Evolutionary conservation across 306 rosid species (phyloP).

Genomic region (Malus asiatica): DNA sequence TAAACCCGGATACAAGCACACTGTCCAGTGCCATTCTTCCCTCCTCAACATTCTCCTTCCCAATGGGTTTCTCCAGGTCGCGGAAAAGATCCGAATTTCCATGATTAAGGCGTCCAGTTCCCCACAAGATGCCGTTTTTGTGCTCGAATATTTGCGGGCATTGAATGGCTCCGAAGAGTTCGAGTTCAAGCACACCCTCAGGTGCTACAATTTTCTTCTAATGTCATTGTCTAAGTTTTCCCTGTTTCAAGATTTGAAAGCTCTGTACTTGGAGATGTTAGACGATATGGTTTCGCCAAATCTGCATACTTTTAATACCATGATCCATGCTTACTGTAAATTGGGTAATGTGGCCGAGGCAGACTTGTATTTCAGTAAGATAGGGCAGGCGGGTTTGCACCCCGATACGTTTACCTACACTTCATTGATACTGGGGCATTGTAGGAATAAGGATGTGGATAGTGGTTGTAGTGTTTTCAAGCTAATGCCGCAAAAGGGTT

Average conservation of each 20-base stretch:
- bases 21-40: slow-evolving; percentile 37
- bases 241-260: slow-evolving; percentile 45
- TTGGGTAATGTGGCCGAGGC: slow-evolving; percentile 58
- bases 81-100: slow-evolving; percentile 54
- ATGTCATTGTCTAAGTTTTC: slow-evolving; percentile 43
- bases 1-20: slow-evolving; percentile 41
- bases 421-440: slow-evolving; percentile 76
- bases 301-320: slow-evolving; percentile 49
- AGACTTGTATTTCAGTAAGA: slow-evolving; percentile 30
- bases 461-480: slow-evolving; percentile 40
- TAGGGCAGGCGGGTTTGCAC: slow-evolving; percentile 42
- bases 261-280: slow-evolving; percentile 51
- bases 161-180: slow-evolving; percentile 27
- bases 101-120: slow-evolving; percentile 52
- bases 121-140: slow-evolving; percentile 28
- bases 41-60: slow-evolving; percentile 53
- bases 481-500: slow-evolving; percentile 45
- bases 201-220: slow-evolving; percentile 53
- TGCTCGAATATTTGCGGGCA: slow-evolving; percentile 37
- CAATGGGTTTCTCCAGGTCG: slow-evolving; percentile 31
- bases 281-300: slow-evolving; percentile 40
- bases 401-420: slow-evolving; percentile 57
- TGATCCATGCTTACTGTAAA: slow-evolving; percentile 65
- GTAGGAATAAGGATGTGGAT: slow-evolving; percentile 45
- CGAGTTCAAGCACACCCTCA: slow-evolving; percentile 46